phyloP scores from a whole-genome alignment of 208 protist species.

The Trypanosoma congolense region DNA sequence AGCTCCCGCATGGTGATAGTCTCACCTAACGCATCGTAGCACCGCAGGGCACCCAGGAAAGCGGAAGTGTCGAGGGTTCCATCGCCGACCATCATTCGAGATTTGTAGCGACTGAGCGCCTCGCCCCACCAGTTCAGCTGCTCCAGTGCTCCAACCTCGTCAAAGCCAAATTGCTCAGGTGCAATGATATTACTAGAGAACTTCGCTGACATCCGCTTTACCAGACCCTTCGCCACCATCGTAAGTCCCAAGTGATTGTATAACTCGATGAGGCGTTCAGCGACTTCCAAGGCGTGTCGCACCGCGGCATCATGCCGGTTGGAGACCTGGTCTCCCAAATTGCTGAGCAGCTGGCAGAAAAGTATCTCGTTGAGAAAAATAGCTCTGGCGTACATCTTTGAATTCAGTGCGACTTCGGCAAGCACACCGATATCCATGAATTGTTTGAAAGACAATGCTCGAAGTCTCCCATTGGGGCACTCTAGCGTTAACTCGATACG shows the following conservation, averaged over 20 bases:
- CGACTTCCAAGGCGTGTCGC: conserved; percentile 41
- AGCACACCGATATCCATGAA: conserved; percentile 75
- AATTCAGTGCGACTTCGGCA: conserved; percentile 64
- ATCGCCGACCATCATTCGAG: conserved; percentile 40
- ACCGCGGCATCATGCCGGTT: conserved; percentile 42
- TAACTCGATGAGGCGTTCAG: conserved; percentile 80
- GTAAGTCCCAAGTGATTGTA: conserved; percentile 83
- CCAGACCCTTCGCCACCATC: conserved; percentile 78
- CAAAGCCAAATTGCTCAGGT: conserved; percentile 71
- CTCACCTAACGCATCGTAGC: conserved; percentile 76
- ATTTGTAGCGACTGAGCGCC: conserved; percentile 67
- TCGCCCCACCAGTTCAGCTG: conserved; percentile 88
- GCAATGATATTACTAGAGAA: conserved; percentile 74
- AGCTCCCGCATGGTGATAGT: conserved; percentile 49
- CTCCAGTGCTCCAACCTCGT: conserved; percentile 76
- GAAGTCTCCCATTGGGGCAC: conserved; percentile 52
- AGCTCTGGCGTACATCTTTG: conserved; percentile 81
- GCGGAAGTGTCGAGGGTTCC: conserved; percentile 41
- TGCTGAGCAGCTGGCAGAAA: conserved; percentile 57
- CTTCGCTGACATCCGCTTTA: conserved; percentile 68
- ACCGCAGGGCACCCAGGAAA: conserved; percentile 71
- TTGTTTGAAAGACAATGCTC: conserved; percentile 30
- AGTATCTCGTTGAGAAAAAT: conserved; percentile 88
- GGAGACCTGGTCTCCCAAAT: conserved; percentile 31
- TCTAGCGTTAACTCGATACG: conserved; percentile 61